Conservation (phyloP, 768 basidiomycete genomes). For the Lentinula aciculospora region DNA sequence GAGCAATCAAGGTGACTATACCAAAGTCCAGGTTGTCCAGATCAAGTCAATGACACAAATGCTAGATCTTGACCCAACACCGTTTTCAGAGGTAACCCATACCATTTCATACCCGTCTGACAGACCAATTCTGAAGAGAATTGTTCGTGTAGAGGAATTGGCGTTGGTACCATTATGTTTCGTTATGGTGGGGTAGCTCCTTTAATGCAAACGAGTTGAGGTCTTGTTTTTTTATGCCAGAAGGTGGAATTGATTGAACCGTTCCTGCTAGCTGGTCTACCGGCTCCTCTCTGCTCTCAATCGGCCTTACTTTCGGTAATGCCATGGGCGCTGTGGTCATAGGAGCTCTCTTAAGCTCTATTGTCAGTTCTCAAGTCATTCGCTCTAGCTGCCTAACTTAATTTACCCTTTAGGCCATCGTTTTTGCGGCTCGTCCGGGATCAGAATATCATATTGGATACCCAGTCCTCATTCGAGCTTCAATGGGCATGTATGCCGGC, state of each 20-base stretch:
- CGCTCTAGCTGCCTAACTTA: neutral
- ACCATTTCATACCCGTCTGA: neutral
- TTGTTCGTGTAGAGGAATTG: neutral
- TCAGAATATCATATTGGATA: conserved; percentile 18
- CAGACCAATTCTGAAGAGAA: neutral
- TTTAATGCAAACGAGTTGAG: neutral
- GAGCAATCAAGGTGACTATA: conserved; percentile 1
- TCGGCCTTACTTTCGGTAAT: conserved; percentile 18
- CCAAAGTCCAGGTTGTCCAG: neutral
- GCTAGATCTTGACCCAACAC: conserved; percentile 1
- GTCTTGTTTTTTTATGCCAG: neutral
- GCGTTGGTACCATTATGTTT: conserved; percentile 3
- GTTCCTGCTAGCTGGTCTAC: conserved; percentile 11
- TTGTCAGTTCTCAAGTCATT: neutral
- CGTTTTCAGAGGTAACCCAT: neutral
- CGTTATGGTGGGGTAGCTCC: conserved; percentile 3
- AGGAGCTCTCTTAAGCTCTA: conserved; percentile 12
- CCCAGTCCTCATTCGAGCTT: conserved; percentile 14
- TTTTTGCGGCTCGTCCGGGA: conserved; percentile 15
- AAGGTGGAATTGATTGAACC: too few relatives aligned
- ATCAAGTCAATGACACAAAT: neutral
- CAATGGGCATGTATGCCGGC: conserved; percentile 17
- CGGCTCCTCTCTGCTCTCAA: conserved; percentile 16
- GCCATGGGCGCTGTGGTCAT: conserved; percentile 17
- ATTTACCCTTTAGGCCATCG: conserved; percentile 8